phyloP scores from a whole-genome alignment of 2,329 filamentous ascomycete species.

The Pseudocercospora musae region DNA sequence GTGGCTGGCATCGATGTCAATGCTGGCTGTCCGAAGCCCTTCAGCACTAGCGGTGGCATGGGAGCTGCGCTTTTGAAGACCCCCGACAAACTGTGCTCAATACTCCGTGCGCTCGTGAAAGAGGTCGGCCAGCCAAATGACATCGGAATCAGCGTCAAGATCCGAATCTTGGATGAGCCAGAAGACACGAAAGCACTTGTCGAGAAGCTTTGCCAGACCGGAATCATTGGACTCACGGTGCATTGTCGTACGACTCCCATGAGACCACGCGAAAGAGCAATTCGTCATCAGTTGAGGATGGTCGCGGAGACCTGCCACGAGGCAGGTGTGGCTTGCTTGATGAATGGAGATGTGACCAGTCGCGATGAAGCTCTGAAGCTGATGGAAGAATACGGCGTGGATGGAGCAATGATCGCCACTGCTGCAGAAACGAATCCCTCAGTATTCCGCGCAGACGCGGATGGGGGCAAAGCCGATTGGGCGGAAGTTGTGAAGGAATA shows the following conservation, averaged over 20 bases:
- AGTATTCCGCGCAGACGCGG: slow-evolving; percentile 68
- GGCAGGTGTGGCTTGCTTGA: slow-evolving; percentile 83
- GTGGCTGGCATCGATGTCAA: slow-evolving; percentile 96
- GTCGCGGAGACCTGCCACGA: slow-evolving; percentile 75
- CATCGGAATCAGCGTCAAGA: slow-evolving; percentile 96
- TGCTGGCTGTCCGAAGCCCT: slow-evolving; percentile 96
- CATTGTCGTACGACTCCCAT: slow-evolving; percentile 97
- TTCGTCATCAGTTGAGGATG: slow-evolving; percentile 78
- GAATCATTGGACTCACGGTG: slow-evolving; percentile 86
- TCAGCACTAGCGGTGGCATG: slow-evolving; percentile 92
- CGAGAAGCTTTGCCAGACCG: slow-evolving; percentile 72
- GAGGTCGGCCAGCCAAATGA: slow-evolving; percentile 73
- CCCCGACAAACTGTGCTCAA: slow-evolving; percentile 77
- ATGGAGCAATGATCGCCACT: slow-evolving; percentile 96
- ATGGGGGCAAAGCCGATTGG: slow-evolving; percentile 73
- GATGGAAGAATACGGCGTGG: slow-evolving; percentile 75
- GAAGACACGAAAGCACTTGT: slow-evolving; percentile 76
- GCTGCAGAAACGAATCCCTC: slow-evolving; percentile 88
- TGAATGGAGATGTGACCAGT: slow-evolving; percentile 87
- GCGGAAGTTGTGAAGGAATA: slow-evolving; percentile 73
- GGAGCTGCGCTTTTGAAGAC: slow-evolving; percentile 84
- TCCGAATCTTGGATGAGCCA: slow-evolving; percentile 75
- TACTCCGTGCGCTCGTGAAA: slow-evolving; percentile 76
- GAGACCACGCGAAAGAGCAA: slow-evolving; percentile 83
- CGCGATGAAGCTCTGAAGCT: slow-evolving; percentile 70